phyloP scores from a whole-genome alignment of 768 basidiomycete species.

The Russula griseocarnosa region DNA sequence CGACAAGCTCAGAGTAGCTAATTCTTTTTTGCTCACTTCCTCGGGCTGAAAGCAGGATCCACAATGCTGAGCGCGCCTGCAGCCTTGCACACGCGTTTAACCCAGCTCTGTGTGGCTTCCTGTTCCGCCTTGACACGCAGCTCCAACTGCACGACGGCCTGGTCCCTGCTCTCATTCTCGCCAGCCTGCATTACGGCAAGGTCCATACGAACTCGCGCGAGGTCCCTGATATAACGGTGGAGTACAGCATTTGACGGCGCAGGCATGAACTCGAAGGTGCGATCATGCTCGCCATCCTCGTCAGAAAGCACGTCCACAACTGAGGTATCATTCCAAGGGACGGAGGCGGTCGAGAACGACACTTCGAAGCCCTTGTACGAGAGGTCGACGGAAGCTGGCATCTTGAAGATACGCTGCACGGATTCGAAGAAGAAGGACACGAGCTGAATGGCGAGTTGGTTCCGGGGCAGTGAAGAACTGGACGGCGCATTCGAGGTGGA shows the following conservation, averaged over 20 bases:
- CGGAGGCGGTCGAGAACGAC: slow-evolving; percentile 8
- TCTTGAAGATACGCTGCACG: slow-evolving; percentile 17
- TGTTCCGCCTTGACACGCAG: slow-evolving; percentile 14
- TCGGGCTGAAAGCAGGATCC: slow-evolving; percentile 21
- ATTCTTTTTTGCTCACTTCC: neutral
- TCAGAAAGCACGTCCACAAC: neutral
- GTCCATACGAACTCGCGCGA: slow-evolving; percentile 16
- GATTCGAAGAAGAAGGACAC: slow-evolving; percentile 21
- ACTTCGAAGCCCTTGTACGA: slow-evolving; percentile 20
- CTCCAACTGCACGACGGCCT: neutral
- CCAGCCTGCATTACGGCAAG: neutral
- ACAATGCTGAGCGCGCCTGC: slow-evolving; percentile 21
- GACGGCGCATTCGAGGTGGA: slow-evolving; percentile 1
- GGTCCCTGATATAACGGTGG: slow-evolving; percentile 20
- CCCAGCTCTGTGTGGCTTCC: slow-evolving; percentile 13
- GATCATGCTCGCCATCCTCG: neutral
- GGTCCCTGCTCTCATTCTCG: neutral
- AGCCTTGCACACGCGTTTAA: slow-evolving; percentile 3
- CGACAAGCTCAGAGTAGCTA: neutral
- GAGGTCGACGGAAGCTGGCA: slow-evolving; percentile 16
- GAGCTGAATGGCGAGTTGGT: slow-evolving; percentile 14
- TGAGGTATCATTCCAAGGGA: slow-evolving; percentile 6
- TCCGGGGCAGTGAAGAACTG: neutral
- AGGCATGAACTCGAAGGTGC: slow-evolving; percentile 11
- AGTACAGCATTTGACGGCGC: slow-evolving; percentile 10